Evolutionary conservation across 2,329 filamentous ascomycete species (phyloP).

Genomic region (Exophiala viscosa): DNA sequence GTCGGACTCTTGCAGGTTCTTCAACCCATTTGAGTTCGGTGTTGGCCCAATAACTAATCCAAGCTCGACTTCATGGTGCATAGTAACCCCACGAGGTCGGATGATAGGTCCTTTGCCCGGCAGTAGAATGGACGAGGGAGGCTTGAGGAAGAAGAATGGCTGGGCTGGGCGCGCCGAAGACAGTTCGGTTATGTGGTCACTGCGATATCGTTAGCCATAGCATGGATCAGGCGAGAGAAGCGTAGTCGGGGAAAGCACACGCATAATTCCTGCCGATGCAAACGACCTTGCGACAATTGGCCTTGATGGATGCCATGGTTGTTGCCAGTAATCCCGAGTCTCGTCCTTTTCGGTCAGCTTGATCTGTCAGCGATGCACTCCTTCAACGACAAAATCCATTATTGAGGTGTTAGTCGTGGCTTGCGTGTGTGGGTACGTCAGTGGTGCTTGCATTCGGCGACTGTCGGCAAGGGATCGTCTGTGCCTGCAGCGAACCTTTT

Average conservation of each 20-base stretch:
- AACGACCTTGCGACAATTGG: slow-evolving; percentile 68
- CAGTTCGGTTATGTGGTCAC: slow-evolving; percentile 90
- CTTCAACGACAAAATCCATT: no score
- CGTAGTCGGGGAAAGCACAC: slow-evolving; percentile 49
- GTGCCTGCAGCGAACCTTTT: no score
- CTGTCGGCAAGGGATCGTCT: no score
- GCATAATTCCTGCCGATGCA: slow-evolving; percentile 97
- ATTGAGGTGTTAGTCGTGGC: no score
- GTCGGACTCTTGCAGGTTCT: slow-evolving; percentile 62
- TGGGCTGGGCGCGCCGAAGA: slow-evolving; percentile 84
- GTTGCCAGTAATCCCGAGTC: no score
- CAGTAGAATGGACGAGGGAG: slow-evolving; percentile 76
- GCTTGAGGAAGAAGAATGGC: slow-evolving; percentile 99
- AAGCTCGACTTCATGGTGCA: slow-evolving; percentile 95
- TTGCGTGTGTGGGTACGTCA: no score
- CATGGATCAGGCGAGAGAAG: not conserved
- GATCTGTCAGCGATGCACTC: no score
- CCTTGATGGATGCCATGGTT: slow-evolving; percentile 43
- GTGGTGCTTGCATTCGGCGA: no score
- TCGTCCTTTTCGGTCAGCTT: no score
- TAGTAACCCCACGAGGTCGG: slow-evolving; percentile 73
- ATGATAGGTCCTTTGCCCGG: slow-evolving; percentile 70
- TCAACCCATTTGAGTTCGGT: slow-evolving; percentile 62
- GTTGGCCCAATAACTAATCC: slow-evolving; percentile 66
- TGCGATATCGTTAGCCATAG: slow-evolving; percentile 35